Conservation (phyloP, 2,329 filamentous ascomycete genomes). For the Colletotrichum simmondsii region DNA sequence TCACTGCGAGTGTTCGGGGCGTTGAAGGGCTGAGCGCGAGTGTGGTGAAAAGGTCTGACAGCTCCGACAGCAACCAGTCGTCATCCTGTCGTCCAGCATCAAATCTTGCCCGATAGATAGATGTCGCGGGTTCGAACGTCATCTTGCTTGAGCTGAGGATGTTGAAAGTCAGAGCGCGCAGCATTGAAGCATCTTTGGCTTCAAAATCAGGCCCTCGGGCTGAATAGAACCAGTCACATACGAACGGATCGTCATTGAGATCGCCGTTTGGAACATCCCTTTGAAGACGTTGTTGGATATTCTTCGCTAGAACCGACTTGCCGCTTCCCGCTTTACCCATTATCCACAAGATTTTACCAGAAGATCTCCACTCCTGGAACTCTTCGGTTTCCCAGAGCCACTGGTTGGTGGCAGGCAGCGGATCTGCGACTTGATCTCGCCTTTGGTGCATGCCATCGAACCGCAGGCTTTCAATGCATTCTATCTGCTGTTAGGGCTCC, state of each 20-base stretch:
- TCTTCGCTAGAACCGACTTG: not conserved
- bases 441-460: not conserved
- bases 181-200: not conserved
- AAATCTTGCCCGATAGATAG: not conserved
- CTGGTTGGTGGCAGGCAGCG: not conserved
- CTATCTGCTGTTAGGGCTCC: not conserved
- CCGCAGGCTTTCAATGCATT: not conserved
- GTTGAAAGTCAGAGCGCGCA: not conserved
- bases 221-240: not conserved
- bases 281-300: not conserved
- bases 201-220: not conserved
- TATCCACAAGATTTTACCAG: not conserved
- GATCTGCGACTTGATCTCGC: not conserved
- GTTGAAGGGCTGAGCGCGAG: not conserved
- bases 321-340: not conserved
- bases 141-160: not conserved
- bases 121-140: not conserved
- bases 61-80: not conserved
- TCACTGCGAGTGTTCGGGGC: not conserved
- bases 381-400: not conserved
- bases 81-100: not conserved
- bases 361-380: not conserved
- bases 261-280: not conserved
- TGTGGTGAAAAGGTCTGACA: not conserved
- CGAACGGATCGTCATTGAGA: not conserved